Conservation (phyloP, 2,329 filamentous ascomycete species). For the Talaromyces sp. region DNA sequence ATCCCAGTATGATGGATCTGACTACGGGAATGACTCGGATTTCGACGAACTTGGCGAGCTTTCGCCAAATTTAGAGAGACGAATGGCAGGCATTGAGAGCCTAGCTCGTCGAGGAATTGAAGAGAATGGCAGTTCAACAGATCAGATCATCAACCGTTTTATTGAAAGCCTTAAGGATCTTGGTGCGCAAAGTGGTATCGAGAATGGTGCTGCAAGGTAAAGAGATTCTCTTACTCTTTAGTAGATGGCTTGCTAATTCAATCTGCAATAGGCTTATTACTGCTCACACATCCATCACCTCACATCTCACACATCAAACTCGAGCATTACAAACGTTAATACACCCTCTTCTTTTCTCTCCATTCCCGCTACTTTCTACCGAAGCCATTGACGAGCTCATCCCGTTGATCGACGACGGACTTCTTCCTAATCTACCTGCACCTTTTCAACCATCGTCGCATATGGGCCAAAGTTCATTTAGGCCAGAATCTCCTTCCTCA, state of each 20-base stretch:
- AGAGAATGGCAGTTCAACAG: conserved; percentile 46
- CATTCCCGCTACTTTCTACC: conserved; percentile 48
- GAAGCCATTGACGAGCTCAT: conserved; percentile 54
- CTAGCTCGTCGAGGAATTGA: conserved; percentile 50
- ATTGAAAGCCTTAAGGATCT: conserved; percentile 49
- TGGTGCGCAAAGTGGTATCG: conserved; percentile 51
- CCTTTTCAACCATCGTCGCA: conserved; percentile 24
- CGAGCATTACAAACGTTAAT: conserved; percentile 54
- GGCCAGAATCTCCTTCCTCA: conserved; percentile 26
- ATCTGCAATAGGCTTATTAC: conserved; percentile 46
- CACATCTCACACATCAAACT: conserved; percentile 57
- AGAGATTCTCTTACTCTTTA: not conserved
- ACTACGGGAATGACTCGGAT: conserved; percentile 54
- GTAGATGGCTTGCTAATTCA: not conserved
- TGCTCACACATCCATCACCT: conserved; percentile 53
- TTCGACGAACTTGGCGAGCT: conserved; percentile 48
- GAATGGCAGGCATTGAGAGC: conserved; percentile 52
- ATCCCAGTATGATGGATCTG: conserved; percentile 52
- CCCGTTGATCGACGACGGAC: conserved; percentile 50
- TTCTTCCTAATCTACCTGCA: conserved; percentile 48
- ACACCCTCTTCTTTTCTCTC: conserved; percentile 54
- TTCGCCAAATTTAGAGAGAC: conserved; percentile 49
- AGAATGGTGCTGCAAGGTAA: conserved; percentile 53
- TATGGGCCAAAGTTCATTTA: conserved; percentile 15
- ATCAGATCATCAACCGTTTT: conserved; percentile 49